Percentiles rank a stretch among this genome's conserved stretches.
Conservation (phyloP, 495 filamentous ascomycete genomes). For the Tuber aestivum region DNA sequence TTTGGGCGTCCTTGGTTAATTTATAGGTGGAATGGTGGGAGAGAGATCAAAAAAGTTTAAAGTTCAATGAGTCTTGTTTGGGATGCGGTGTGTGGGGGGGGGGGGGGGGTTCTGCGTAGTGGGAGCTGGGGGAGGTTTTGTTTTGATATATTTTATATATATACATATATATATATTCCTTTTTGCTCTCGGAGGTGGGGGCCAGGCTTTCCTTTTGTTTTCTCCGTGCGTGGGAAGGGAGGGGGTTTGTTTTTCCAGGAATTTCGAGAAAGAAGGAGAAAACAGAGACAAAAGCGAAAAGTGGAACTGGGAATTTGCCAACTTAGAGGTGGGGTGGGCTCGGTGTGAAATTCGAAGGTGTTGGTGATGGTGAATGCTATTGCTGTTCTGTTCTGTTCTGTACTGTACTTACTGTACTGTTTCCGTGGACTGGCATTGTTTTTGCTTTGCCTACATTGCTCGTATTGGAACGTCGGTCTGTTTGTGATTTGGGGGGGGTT, state of each 20-base stretch:
- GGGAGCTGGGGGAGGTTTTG: neutral
- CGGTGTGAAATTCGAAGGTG: neutral
- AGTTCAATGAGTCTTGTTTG: neutral
- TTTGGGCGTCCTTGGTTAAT: conserved; percentile 3
- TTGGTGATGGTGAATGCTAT: neutral
- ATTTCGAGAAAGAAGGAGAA: neutral
- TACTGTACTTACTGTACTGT: neutral
- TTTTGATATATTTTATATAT: neutral
- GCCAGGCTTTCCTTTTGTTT: neutral
- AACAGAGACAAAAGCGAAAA: neutral
- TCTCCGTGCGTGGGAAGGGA: neutral
- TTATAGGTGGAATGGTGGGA: conserved; percentile 2
- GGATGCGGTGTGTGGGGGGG: neutral
- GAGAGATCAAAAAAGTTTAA: neutral
- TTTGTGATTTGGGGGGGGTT: neutral
- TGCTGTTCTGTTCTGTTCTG: neutral
- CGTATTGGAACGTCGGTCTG: neutral
- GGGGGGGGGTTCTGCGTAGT: neutral
- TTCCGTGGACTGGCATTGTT: neutral
- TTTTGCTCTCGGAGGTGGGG: neutral
- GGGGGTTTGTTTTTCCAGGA: neutral
- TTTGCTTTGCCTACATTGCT: neutral
- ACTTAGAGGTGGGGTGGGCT: neutral
- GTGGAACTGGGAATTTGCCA: neutral
- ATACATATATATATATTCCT: neutral